Evolutionary conservation across 192 early-diverging fungal genomes (phyloP).

Genomic region (Gaertneriomyces semiglobifer): DNA sequence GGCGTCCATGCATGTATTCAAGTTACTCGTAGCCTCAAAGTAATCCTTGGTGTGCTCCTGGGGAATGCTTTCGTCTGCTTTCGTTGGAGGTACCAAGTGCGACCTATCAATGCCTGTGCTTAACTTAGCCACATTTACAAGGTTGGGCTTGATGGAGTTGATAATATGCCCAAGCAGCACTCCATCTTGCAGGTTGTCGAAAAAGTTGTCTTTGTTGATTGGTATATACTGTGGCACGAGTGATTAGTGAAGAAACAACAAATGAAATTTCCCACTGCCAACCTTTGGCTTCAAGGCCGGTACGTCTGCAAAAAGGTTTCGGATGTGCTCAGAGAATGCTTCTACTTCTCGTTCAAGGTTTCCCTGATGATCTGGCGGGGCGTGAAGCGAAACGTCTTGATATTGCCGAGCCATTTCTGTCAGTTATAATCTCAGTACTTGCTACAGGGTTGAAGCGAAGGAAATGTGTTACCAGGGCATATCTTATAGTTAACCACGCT

Average conservation of each 20-base stretch:
- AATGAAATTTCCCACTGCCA: background rate
- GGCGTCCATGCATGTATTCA: slow-evolving; percentile 17
- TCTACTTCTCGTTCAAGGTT: slow-evolving; percentile 14
- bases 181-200: slow-evolving; percentile 19
- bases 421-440: background rate
- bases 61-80: background rate
- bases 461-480: too few species aligned
- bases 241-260: background rate
- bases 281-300: slow-evolving; percentile 19
- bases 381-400: slow-evolving; percentile 18
- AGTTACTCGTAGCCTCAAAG: slow-evolving; percentile 26
- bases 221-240: slow-evolving; percentile 17
- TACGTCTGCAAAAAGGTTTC: slow-evolving; percentile 21
- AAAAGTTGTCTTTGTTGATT: slow-evolving; percentile 20
- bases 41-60: slow-evolving; percentile 25
- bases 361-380: background rate
- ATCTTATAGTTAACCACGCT: too few species aligned
- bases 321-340: slow-evolving; percentile 25
- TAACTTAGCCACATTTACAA: slow-evolving; percentile 17
- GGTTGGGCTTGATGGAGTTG: slow-evolving; percentile 26
- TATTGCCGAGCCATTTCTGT: background rate
- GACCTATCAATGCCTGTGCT: slow-evolving; percentile 13
- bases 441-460: too few species aligned
- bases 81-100: slow-evolving; percentile 7
- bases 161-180: slow-evolving; percentile 22